These are phyloP conservation scores for Themeda triandra DNA, from an alignment of 176 grass and related monocot genomes.

Conservation along the genomic window DNA sequence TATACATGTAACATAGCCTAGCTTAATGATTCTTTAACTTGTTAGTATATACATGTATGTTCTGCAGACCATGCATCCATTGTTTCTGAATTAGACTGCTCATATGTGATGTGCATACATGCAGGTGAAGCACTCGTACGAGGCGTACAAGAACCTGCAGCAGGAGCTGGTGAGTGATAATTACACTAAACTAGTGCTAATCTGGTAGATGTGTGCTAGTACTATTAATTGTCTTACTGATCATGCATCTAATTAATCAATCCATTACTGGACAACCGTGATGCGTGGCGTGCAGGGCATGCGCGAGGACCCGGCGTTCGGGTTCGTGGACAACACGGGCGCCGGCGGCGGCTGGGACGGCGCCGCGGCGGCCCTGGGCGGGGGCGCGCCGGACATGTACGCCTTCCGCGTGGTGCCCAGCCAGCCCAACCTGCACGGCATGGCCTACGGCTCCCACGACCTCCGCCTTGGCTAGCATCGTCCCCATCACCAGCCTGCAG, in stretches of 20 bases:
- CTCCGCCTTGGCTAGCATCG: conserved; percentile 63
- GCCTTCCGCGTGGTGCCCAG: conserved; percentile 78
- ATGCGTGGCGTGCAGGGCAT: conserved; percentile 34
- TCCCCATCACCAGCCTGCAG: background rate
- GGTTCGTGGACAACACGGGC: conserved; percentile 67
- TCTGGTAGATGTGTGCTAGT: background rate
- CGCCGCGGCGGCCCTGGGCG: conserved; percentile 21
- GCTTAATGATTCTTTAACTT: background rate
- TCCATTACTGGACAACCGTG: no score
- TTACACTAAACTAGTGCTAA: background rate
- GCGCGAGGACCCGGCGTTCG: conserved; percentile 71
- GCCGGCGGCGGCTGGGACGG: conserved; percentile 37
- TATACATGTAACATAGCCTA: background rate
- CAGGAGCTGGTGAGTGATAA: conserved; percentile 48
- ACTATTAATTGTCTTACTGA: background rate
- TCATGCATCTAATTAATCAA: background rate
- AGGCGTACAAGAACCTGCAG: conserved; percentile 73
- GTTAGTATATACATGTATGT: background rate
- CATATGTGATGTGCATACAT: background rate
- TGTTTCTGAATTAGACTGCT: background rate
- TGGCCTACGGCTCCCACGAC: conserved; percentile 80
- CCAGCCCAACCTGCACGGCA: conserved; percentile 85
- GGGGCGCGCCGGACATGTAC: conserved; percentile 59
- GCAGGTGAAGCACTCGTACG: conserved; percentile 83
- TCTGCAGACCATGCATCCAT: background rate